Percentiles rank a stretch among this genome's conserved stretches.
These are phyloP conservation scores for Porphyridium purpureum DNA, from an alignment of 23 red algal genomes.

Conservation along the genomic window DNA sequence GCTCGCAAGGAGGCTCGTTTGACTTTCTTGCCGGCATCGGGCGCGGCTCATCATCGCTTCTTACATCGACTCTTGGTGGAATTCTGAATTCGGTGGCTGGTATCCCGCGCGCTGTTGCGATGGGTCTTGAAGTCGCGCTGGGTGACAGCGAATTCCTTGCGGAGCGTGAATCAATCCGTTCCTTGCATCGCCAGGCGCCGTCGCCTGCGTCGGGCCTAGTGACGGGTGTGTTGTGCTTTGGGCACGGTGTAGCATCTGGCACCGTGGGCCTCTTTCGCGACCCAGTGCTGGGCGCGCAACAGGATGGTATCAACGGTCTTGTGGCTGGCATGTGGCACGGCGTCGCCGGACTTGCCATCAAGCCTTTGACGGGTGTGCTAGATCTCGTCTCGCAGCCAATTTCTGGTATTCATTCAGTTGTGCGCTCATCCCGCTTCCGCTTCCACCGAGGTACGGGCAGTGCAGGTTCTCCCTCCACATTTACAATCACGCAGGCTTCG, in stretches of 20 bases:
- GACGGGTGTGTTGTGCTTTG: slow-evolving; percentile 63
- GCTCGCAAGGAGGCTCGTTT: slow-evolving; percentile 24
- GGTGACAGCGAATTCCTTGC: slow-evolving; percentile 68
- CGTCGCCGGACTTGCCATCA: slow-evolving; percentile 47
- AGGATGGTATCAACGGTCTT: slow-evolving; percentile 56
- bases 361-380: slow-evolving; percentile 68
- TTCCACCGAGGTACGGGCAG: no score
- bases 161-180: slow-evolving; percentile 61
- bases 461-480: no score
- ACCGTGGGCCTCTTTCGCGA: slow-evolving; percentile 61
- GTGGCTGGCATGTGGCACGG: slow-evolving; percentile 58
- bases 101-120: slow-evolving; percentile 65
- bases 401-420: slow-evolving; percentile 30
- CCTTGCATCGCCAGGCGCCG: slow-evolving; percentile 19
- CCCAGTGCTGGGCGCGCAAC: slow-evolving; percentile 56
- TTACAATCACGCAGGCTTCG: no score
- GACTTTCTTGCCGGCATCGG: slow-evolving; percentile 82
- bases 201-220: slow-evolving; percentile 62
- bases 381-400: slow-evolving; percentile 77
- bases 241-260: slow-evolving; percentile 66
- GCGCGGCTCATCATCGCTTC: slow-evolving; percentile 58
- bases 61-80: slow-evolving; percentile 68
- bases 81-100: slow-evolving; percentile 58
- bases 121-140: slow-evolving; percentile 71
- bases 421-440: no score